Evolutionary conservation across 345 rosid genomes (phyloP).

Genomic region (Trapa bicornis): DNA sequence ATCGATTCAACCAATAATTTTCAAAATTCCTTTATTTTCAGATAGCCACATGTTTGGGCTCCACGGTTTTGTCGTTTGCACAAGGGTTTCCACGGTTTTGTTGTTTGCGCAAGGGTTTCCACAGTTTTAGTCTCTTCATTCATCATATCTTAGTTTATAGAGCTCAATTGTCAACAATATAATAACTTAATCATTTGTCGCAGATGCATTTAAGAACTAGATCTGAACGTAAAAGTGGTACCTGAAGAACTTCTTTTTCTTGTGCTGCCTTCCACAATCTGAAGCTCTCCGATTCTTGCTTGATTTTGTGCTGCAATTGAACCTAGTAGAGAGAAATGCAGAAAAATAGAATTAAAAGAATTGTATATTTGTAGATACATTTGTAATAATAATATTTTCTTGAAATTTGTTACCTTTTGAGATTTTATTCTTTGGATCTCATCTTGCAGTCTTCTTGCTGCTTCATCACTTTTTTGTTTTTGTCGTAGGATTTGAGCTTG

Average conservation of each 20-base stretch:
- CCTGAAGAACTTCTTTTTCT: constrained; percentile 99
- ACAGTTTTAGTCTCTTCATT: too few relatives aligned
- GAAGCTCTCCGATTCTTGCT: constrained; percentile 86
- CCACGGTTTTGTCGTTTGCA: too few relatives aligned
- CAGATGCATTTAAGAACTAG: neutral
- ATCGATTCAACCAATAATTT: neutral
- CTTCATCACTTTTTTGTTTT: constrained; percentile 94
- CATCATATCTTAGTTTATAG: too few relatives aligned
- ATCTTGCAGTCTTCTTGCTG: constrained; percentile 66
- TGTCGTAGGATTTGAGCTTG: constrained; percentile 90
- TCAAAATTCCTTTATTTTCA: neutral
- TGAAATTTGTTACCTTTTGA: constrained; percentile 42
- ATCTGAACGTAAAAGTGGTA: constrained; percentile 6
- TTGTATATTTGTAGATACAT: neutral
- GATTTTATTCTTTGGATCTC: constrained; percentile 83
- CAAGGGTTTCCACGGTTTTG: too few relatives aligned
- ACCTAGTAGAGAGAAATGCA: constrained; percentile 29
- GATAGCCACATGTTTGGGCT: neutral
- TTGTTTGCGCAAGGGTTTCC: too few relatives aligned
- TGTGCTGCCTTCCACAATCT: constrained; percentile 82
- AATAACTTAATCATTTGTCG: neutral
- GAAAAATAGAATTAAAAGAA: neutral
- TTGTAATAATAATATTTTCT: neutral
- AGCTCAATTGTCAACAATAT: neutral
- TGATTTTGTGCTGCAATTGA: constrained; percentile 80